phyloP scores from a whole-genome alignment of 305 asterid genomes.

The Fraxinus xanthoxyloides region DNA sequence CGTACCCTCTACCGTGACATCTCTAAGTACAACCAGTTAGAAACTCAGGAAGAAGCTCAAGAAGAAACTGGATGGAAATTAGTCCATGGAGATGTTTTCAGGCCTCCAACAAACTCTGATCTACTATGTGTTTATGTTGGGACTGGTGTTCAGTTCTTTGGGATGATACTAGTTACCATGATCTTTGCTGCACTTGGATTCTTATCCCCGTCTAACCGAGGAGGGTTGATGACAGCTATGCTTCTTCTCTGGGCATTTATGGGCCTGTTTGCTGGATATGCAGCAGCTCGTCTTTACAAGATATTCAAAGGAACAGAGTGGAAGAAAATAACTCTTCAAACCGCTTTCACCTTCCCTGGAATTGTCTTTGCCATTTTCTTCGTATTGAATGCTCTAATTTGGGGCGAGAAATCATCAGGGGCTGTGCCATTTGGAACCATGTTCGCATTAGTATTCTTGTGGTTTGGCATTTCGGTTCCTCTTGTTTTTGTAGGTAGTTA shows the following conservation, averaged over 20 bases:
- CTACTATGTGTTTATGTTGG: constrained; percentile 15
- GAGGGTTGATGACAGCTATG: constrained; percentile 19
- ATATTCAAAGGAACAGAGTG: constrained; percentile 15
- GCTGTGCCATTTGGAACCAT: constrained; percentile 22
- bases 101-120: constrained; percentile 19
- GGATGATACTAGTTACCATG: constrained; percentile 17
- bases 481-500: constrained; percentile 17
- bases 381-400: constrained; percentile 13
- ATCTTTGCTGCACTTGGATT: constrained; percentile 13
- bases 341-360: constrained; percentile 16
- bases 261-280: constrained; percentile 20
- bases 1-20: constrained; percentile 17
- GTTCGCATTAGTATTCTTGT: constrained; percentile 11
- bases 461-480: constrained; percentile 19
- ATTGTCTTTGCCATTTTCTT: constrained; percentile 16
- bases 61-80: constrained; percentile 20
- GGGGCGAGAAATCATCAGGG: constrained; percentile 18
- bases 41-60: constrained; percentile 17
- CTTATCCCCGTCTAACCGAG: constrained; percentile 18
- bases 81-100: constrained; percentile 14
- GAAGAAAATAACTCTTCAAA: constrained; percentile 11
- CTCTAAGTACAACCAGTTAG: constrained; percentile 16
- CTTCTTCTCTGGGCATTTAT: constrained; percentile 13
- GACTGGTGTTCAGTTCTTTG: constrained; percentile 15
- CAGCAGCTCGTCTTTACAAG: constrained; percentile 17